Percentiles rank a stretch among this genome's conserved stretches.
Conservation (phyloP, 169 alveolate genomes). For the Fabrea salina region DNA sequence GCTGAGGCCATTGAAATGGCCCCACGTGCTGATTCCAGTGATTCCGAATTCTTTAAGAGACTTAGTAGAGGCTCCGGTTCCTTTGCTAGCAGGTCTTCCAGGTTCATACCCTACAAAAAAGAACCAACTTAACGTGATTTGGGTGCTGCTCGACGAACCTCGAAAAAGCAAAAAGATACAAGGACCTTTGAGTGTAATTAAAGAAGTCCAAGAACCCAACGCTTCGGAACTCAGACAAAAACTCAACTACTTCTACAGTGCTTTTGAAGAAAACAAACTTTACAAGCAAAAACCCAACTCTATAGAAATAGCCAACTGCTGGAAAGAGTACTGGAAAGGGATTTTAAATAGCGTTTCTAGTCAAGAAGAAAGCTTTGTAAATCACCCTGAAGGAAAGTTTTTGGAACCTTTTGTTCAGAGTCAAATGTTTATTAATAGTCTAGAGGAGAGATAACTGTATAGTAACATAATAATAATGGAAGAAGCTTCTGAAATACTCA, state of each 20-base stretch:
- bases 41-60: slow-evolving; percentile 22
- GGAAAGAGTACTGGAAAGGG: not conserved
- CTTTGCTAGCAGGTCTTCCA: slow-evolving; percentile 9
- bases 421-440: too few species aligned
- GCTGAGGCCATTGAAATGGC: slow-evolving; percentile 31
- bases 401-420: too few species aligned
- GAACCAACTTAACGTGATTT: too few species aligned
- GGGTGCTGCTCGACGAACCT: slow-evolving; percentile 7
- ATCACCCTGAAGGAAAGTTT: too few species aligned
- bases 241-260: not conserved
- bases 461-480: too few species aligned
- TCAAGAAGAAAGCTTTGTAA: too few species aligned
- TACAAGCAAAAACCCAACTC: not conserved
- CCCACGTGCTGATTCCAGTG: slow-evolving; percentile 7
- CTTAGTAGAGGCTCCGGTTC: slow-evolving; percentile 26
- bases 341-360: too few species aligned
- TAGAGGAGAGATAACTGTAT: too few species aligned
- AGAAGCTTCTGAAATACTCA: too few species aligned
- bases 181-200: not conserved
- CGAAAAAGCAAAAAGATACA: not conserved
- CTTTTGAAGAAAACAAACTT: not conserved
- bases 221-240: not conserved
- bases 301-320: not conserved
- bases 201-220: not conserved
- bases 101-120: not conserved